Evolutionary conservation across 1,284 basidiomycete genomes (phyloP).

Genomic region (Puccinia coronata): DNA sequence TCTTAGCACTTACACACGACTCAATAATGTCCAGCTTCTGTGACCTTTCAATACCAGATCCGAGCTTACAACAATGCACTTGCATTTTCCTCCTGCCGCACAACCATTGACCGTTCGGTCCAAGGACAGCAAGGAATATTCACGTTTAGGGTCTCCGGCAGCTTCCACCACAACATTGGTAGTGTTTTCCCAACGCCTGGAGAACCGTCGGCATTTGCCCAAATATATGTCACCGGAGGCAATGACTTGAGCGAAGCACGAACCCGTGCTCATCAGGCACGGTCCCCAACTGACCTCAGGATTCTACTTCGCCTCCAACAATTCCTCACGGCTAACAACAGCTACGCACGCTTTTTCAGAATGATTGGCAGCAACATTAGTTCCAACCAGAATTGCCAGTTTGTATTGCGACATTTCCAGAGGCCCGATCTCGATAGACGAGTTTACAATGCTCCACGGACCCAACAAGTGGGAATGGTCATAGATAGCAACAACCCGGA

Average conservation of each 20-base stretch:
- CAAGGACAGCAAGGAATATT: not conserved
- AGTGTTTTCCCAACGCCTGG: not conserved
- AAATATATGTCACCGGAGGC: slow-evolving; percentile 16
- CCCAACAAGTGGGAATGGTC: not conserved
- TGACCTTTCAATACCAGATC: too few relatives aligned
- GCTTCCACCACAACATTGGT: not conserved
- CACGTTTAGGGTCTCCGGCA: slow-evolving; percentile 1
- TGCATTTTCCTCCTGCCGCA: not conserved
- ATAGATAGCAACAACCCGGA: not conserved
- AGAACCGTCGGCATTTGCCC: not conserved
- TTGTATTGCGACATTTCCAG: not conserved
- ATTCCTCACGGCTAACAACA: not conserved
- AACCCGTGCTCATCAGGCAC: not conserved
- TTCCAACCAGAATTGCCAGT: not conserved
- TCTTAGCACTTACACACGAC: too few relatives aligned
- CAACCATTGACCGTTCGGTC: not conserved
- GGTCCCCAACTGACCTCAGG: not conserved
- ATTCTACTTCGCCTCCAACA: not conserved
- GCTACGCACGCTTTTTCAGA: not conserved
- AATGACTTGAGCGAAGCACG: not conserved
- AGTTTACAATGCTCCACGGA: not conserved
- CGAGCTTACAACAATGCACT: not conserved
- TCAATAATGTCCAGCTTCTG: too few relatives aligned
- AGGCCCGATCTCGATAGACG: not conserved
- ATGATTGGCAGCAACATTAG: too few relatives aligned